A percentile compares a stretch with the other conserved stretches of the same genome.
phyloP scores from a whole-genome alignment of 2,329 filamentous ascomycete species.

The Penicillium psychrosexuale region DNA sequence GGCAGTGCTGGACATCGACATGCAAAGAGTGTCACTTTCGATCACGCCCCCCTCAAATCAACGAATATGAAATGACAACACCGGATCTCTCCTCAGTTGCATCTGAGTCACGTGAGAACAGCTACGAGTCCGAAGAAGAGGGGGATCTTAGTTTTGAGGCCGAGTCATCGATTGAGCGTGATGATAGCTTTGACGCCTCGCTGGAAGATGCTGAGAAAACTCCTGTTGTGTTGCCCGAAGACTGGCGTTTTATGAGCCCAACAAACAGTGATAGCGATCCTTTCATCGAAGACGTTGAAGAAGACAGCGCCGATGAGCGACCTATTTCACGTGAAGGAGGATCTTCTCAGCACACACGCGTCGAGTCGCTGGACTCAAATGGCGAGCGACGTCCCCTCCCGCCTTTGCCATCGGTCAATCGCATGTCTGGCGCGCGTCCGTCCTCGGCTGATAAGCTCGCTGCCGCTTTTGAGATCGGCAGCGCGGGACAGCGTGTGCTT shows the following conservation, averaged over 20 bases:
- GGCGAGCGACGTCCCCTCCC: conserved; percentile 81
- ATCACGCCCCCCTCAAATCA: conserved; percentile 86
- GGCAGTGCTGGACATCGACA: conserved; percentile 69
- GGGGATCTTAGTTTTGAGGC: conserved; percentile 62
- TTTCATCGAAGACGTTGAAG: conserved; percentile 62
- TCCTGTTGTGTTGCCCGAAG: conserved; percentile 93
- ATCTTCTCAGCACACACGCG: conserved; percentile 52
- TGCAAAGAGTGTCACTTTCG: conserved; percentile 96
- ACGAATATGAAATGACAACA: conserved; percentile 97
- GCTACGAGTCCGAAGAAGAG: conserved; percentile 77
- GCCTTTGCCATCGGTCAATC: conserved; percentile 64
- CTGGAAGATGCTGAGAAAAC: conserved; percentile 96
- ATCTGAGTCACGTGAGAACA: conserved; percentile 86
- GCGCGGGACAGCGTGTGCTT: conserved; percentile 63
- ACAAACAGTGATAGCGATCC: conserved; percentile 64
- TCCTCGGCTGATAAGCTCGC: conserved; percentile 63
- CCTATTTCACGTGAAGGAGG: conserved; percentile 42
- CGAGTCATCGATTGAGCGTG: conserved; percentile 60
- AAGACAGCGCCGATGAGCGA: conserved; percentile 61
- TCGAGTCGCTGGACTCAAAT: conserved; percentile 73
- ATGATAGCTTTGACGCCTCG: conserved; percentile 93
- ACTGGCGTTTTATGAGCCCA: conserved; percentile 80
- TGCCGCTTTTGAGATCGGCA: conserved; percentile 68
- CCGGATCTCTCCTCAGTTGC: conserved; percentile 91
- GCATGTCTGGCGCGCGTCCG: conserved; percentile 44